Evolutionary conservation across 1,284 basidiomycete species (phyloP), one percentile per base, ranked within the genome.

Genomic region (Ceratobasidium sp.): DNA sequence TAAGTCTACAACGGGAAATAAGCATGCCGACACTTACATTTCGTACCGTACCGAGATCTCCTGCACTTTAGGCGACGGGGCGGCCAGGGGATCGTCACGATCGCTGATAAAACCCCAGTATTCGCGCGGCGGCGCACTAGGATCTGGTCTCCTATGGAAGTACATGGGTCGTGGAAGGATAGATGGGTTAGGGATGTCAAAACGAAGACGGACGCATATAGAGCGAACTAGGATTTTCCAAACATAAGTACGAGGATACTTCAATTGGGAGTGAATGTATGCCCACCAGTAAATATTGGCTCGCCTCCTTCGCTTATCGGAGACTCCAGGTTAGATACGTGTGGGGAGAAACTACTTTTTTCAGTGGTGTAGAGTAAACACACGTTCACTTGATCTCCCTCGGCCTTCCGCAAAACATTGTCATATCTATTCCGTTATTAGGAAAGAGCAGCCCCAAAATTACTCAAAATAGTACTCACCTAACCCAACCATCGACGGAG

Each of bases 21-120:
- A 23, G 12, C 35, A 20, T n/a, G 44, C 41, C 8, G 23, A 27
- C 44, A 27, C 67, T 69, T 57, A 57, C 67, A 69, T 55, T 44
- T 69, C 67, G 14, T 69, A 69, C 35, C n/a, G 7, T 16, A 69
- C 20, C 27, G 20, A 8, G 50, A 69, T 35, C 35, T 69, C 67
- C n/a, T 69, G 52, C 23, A 69, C 35, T 20, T 44, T 38, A 20
- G 38, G 23, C 1, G 67, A 69, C 23, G 67, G 67, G n/a, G 35
- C 41, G 3, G 33, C 54, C 67, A 69, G 6, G 2, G 67, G 67
- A 27, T 69, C 52, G 20, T 38, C 14, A 12, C 41, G 33, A n/a
- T 69, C 67, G n/a, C 67, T 69, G 38, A 69, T 69, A 35, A 69
- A 69, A n/a, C 67, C 67, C 67, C 67, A 69, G 23, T 41, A 69